Percentiles rank a stretch among this genome's conserved stretches.
Conservation (phyloP, 805 yeast genomes). For the Candida ipomoeae region DNA sequence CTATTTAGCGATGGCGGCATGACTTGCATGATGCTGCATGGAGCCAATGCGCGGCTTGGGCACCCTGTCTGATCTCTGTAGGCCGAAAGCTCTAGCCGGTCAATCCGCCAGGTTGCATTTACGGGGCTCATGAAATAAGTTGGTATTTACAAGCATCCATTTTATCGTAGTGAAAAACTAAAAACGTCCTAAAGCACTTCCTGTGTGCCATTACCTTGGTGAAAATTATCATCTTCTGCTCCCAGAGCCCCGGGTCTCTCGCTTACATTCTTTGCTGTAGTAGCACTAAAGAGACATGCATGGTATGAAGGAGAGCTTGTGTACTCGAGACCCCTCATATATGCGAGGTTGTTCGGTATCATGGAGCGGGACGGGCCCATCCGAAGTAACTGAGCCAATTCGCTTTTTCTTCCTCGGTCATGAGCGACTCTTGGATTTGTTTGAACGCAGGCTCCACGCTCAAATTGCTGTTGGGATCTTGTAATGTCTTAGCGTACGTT, state of each 20-base stretch:
- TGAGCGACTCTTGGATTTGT: constrained; percentile 9
- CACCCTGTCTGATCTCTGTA: neutral
- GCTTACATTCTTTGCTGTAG: neutral
- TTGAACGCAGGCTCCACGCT: constrained; percentile 8
- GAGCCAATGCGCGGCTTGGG: neutral
- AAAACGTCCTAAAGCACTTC: neutral
- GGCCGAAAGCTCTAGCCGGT: neutral
- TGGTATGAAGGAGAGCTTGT: neutral
- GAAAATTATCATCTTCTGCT: neutral
- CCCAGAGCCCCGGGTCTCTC: neutral
- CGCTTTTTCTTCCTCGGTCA: constrained; percentile 8
- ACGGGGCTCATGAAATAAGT: neutral
- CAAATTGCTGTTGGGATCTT: neutral
- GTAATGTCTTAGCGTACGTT: constrained; percentile 1
- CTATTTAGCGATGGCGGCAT: neutral
- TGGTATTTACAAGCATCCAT: neutral
- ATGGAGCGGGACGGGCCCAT: constrained; percentile 8
- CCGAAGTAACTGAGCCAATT: constrained; percentile 14
- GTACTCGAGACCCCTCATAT: neutral
- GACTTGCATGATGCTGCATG: neutral
- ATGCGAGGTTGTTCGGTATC: neutral
- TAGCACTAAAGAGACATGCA: neutral
- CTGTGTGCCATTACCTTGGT: too few relatives aligned
- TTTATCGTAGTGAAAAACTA: neutral
- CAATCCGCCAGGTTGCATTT: neutral